Evolutionary conservation across 352 stramenopile species (phyloP).

Genomic region (Phytophthora constricta): DNA sequence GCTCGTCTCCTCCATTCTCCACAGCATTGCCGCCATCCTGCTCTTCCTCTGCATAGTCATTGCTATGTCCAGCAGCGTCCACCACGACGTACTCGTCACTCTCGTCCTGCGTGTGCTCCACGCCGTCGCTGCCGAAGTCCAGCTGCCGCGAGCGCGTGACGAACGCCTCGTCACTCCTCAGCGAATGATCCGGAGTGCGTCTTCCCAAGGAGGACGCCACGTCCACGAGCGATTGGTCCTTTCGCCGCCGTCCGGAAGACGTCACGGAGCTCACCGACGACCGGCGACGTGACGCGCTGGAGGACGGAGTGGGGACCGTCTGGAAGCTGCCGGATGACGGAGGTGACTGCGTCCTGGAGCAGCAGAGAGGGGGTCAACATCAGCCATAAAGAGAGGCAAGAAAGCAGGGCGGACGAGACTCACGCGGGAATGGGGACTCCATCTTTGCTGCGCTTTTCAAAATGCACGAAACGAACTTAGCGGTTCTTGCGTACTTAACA

Average conservation of each 20-base stretch:
- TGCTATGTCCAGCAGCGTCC: not conserved
- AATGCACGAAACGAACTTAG: not conserved
- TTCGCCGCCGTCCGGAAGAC: conserved; percentile 22
- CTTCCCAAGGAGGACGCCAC: conserved; percentile 28
- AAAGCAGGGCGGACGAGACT: not conserved
- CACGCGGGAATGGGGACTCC: not conserved
- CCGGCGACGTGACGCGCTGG: conserved; percentile 1
- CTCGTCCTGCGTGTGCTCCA: conserved; percentile 10
- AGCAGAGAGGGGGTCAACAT: not conserved
- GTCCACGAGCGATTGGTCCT: conserved; percentile 30
- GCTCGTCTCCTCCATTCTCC: no score
- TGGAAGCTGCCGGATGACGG: conserved; percentile 3
- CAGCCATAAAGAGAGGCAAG: no score
- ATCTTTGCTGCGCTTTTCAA: not conserved
- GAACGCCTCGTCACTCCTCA: conserved; percentile 9
- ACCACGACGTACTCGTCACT: not conserved
- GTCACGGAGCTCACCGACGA: conserved; percentile 33
- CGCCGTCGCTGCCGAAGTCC: conserved; percentile 38
- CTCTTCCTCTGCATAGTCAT: not conserved
- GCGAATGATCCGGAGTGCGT: conserved; percentile 9
- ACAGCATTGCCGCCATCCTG: not conserved
- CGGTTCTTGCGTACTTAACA: not conserved
- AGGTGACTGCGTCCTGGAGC: not conserved
- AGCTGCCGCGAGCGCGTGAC: conserved; percentile 41
- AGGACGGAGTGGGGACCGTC: conserved; percentile 5